phyloP scores from a whole-genome alignment of 1,284 basidiomycete genomes.

The Prillingera fragicola region DNA sequence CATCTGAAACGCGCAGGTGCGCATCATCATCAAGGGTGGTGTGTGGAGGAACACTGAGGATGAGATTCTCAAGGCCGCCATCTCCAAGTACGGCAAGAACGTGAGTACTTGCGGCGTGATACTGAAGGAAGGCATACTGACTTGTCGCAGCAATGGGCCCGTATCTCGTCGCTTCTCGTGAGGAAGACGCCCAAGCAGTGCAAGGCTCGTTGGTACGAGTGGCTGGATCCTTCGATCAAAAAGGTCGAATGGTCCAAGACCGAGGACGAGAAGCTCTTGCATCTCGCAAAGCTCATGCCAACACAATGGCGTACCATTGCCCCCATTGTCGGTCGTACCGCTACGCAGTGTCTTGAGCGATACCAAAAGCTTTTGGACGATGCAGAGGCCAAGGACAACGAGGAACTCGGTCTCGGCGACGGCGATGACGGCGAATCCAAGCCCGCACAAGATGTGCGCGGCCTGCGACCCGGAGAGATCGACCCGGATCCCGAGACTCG shows the following conservation, averaged over 20 bases:
- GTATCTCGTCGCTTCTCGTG: conserved; percentile 94
- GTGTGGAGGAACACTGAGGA: conserved; percentile 62
- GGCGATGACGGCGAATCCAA: conserved; percentile 68
- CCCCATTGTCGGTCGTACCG: conserved; percentile 97
- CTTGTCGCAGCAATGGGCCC: conserved; percentile 61
- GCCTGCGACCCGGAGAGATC: conserved; percentile 90
- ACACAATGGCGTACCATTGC: conserved; percentile 99
- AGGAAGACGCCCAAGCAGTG: conserved; percentile 99
- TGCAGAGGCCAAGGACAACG: conserved; percentile 89
- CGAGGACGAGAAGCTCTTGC: conserved; percentile 97
- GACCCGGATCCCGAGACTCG: conserved; percentile 99
- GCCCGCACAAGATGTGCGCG: conserved; percentile 83
- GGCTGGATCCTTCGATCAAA: conserved; percentile 99
- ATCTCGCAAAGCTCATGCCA: conserved; percentile 97
- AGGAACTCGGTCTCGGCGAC: conserved; percentile 82
- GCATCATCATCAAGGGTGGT: conserved; percentile 93
- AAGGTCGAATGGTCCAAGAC: conserved; percentile 99
- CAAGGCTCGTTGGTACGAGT: conserved; percentile 98
- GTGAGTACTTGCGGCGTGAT: conserved; percentile 48
- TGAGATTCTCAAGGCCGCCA: conserved; percentile 93
- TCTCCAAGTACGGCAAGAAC: conserved; percentile 96
- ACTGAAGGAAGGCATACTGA: neutral
- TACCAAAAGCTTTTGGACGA: conserved; percentile 98
- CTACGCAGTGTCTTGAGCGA: conserved; percentile 94
- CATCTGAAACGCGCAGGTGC: no score